Evolutionary conservation across 306 rosid species (phyloP).

Genomic region (Malus sieversii): DNA sequence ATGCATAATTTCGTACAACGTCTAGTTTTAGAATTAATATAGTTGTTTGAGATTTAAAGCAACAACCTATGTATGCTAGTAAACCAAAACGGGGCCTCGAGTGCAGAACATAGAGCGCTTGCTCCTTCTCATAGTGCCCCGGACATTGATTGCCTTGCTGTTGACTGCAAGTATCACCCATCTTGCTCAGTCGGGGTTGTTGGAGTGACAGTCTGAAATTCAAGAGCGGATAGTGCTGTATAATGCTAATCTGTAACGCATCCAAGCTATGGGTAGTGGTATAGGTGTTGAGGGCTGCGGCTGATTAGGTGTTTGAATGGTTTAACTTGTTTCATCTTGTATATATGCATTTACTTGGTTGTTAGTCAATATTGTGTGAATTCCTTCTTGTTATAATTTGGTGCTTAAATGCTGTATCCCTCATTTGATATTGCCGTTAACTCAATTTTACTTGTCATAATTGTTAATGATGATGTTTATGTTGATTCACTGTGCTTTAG

Average conservation of each 20-base stretch:
- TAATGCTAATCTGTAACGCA: background rate
- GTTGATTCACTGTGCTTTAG: background rate
- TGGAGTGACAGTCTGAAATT: background rate
- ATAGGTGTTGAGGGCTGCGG: background rate
- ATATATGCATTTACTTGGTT: background rate
- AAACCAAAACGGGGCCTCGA: slow-evolving; percentile 37
- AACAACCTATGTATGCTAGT: background rate
- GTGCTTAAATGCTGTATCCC: background rate
- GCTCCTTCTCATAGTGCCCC: slow-evolving; percentile 62
- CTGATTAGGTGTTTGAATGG: background rate
- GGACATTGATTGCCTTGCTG: slow-evolving; percentile 24
- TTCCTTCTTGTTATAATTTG: background rate
- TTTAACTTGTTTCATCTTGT: background rate
- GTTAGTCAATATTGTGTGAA: background rate
- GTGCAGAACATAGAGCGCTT: slow-evolving; percentile 46
- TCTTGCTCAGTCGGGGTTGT: background rate
- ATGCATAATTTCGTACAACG: background rate
- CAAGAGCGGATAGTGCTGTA: background rate
- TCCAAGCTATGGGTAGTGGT: background rate
- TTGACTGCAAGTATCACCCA: background rate
- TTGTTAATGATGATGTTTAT: background rate
- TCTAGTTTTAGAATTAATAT: background rate
- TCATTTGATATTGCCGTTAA: background rate
- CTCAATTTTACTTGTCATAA: background rate
- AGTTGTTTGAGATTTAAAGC: background rate